phyloP scores from a whole-genome alignment of 2,329 filamentous ascomycete genomes.

The Microdochium paspali region DNA sequence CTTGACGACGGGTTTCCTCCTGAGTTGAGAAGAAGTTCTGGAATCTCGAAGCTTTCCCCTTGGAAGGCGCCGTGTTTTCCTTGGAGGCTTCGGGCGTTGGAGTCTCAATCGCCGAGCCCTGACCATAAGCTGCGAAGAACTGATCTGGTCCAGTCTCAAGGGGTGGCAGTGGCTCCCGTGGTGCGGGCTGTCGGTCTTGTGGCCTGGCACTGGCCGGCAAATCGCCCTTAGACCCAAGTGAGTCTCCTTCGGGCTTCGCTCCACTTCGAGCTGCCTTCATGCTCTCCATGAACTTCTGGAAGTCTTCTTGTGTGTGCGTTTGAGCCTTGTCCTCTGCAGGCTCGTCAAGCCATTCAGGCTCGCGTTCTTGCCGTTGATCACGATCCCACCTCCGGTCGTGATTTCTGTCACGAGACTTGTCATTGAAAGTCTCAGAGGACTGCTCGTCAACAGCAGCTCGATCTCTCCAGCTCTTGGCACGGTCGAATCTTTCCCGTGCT shows the following conservation, averaged over 20 bases:
- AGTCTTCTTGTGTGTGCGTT: slow-evolving; percentile 78
- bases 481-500: slow-evolving; percentile 45
- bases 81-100: slow-evolving; percentile 39
- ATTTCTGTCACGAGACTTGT: slow-evolving; percentile 48
- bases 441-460: slow-evolving; percentile 30
- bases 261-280: slow-evolving; percentile 62
- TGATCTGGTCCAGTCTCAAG: slow-evolving; percentile 64
- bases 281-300: slow-evolving; percentile 86
- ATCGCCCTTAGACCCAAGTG: not conserved
- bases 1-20: slow-evolving; percentile 37
- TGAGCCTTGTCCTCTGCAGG: slow-evolving; percentile 59
- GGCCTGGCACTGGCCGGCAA: not conserved
- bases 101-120: slow-evolving; percentile 25
- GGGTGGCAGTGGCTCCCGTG: slow-evolving; percentile 43
- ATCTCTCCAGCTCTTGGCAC: slow-evolving; percentile 52
- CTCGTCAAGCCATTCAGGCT: slow-evolving; percentile 86
- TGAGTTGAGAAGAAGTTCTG: slow-evolving; percentile 68
- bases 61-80: slow-evolving; percentile 30
- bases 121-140: slow-evolving; percentile 57
- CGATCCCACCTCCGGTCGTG: slow-evolving; percentile 46
- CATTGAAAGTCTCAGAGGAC: slow-evolving; percentile 22
- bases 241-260: slow-evolving; percentile 18
- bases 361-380: slow-evolving; percentile 55
- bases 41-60: slow-evolving; percentile 66
- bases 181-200: not conserved